A percentile compares a stretch with the other conserved stretches of the same genome.
phyloP scores from a whole-genome alignment of 2,329 filamentous ascomycete genomes.

The Sphaerulina populicola region DNA sequence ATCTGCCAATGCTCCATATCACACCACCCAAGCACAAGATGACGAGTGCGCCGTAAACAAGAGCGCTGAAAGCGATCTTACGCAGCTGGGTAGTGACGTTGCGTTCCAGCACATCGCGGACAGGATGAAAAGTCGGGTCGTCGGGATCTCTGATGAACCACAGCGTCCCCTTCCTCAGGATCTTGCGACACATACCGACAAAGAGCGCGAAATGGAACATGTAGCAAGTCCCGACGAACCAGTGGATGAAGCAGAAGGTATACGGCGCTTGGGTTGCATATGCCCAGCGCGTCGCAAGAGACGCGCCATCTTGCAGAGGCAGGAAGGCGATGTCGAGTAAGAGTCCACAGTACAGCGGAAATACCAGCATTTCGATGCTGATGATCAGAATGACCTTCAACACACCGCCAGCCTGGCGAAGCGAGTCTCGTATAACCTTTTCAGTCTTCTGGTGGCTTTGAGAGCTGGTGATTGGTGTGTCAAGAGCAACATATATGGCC shows the following conservation, averaged over 20 bases:
- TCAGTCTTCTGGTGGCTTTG: conserved; percentile 54
- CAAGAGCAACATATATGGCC: conserved; percentile 68
- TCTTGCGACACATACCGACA: conserved; percentile 97
- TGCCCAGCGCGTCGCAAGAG: conserved; percentile 63
- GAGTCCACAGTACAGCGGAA: conserved; percentile 89
- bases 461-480: conserved; percentile 61
- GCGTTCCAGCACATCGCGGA: conserved; percentile 89
- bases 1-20: conserved; percentile 75
- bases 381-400: conserved; percentile 98
- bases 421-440: conserved; percentile 66
- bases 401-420: conserved; percentile 91
- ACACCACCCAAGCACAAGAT: conserved; percentile 90
- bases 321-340: conserved; percentile 81
- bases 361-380: conserved; percentile 96
- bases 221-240: conserved; percentile 97
- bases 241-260: conserved; percentile 92
- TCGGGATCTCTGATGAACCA: conserved; percentile 98
- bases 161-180: conserved; percentile 87
- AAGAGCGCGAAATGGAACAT: conserved; percentile 99
- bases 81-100: conserved; percentile 86
- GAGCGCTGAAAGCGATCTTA: conserved; percentile 91
- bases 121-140: conserved; percentile 95
- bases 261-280: conserved; percentile 74
- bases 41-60: conserved; percentile 89
- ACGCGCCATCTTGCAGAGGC: conserved; percentile 77